phyloP scores from a whole-genome alignment of 73 alveolate genomes.

The Paramecium bursaria region DNA sequence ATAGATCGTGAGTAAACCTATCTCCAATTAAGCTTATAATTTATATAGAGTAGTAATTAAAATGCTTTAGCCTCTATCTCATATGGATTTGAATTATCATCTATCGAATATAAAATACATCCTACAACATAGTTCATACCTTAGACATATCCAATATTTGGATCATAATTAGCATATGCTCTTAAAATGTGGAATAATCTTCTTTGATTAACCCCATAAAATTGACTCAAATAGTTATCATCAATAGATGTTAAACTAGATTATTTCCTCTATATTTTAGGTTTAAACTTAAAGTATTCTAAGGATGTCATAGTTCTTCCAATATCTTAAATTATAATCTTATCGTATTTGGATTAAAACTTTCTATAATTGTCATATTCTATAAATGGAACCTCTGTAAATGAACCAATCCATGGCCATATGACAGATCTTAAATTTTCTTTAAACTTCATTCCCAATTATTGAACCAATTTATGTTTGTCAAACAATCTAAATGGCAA shows the following conservation, averaged over 20 bases:
- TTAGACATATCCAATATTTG: constrained; percentile 49
- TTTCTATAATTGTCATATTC: neutral
- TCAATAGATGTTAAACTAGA: constrained; percentile 4
- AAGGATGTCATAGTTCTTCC: constrained; percentile 28
- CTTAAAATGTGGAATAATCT: constrained; percentile 28
- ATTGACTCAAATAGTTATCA: neutral
- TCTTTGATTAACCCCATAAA: constrained; percentile 17
- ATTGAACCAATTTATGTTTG: neutral
- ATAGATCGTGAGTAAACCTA: constrained; percentile 21
- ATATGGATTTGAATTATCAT: neutral
- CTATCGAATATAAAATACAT: neutral
- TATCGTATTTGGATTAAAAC: constrained; percentile 6
- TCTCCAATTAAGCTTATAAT: constrained; percentile 19
- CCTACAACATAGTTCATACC: constrained; percentile 57
- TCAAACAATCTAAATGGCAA: constrained; percentile 3
- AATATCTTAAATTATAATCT: constrained; percentile 15
- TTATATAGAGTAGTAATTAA: neutral
- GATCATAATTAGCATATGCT: constrained; percentile 48
- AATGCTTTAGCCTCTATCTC: constrained; percentile 17
- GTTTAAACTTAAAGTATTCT: constrained; percentile 23
- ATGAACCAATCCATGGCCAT: constrained; percentile 49
- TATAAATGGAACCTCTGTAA: neutral
- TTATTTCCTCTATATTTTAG: neutral
- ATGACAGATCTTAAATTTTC: neutral
- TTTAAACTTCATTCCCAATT: constrained; percentile 4